Base-by-base conservation (phyloP, 192 early-diverging fungal species). In the Gonapodya prolifera region DNA sequence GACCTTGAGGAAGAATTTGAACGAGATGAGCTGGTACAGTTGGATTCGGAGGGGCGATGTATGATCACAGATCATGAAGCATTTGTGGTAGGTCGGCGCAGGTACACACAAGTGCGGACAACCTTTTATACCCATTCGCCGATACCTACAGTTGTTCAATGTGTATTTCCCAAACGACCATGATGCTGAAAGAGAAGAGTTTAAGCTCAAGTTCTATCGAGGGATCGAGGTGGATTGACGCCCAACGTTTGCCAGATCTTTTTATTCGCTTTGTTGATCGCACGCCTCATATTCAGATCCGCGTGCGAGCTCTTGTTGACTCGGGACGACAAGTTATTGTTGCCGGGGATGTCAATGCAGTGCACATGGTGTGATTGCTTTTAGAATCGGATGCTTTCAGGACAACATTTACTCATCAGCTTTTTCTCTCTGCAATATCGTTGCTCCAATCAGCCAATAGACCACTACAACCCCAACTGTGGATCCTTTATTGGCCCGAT, bases 11-110 rank as follows among this genome's bases (percentile, higher is more conserved):
- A 77, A 1, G 79, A 78, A 69, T 87, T 82, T 74, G 76, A 79
- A 16, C 28, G 34, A 2, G 78, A 70, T 0, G 85, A 87, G 78
- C 78, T 88, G 28, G 29, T 31, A 31, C 83, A 83, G 34, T 73
- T 95, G 31, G 92, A 94, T 77, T 79, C 79, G 0, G 93, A 95
- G 84, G 94, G 92, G 0, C 84, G 93, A 0, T 85, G 87, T 34
- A 30, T 94, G 1, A 83, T 93, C 34, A 83, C 92, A 1, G 94
- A 95, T 69, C 91, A 93, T 85, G 82, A 83, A 0, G 75, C 88
- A 0, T 94, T 95, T 85, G 87, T 94, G 18, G 80, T 95, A 1
- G 86, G 93, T 78, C 45, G 8, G n/a, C n/a, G n/a, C n/a, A n/a
- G n/a, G n/a, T n/a, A n/a, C n/a, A n/a, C n/a, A n/a, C n/a, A n/a